Evolutionary conservation across 202 grass and related monocot genomes (phyloP).

Genomic region (Musa balbisiana): DNA sequence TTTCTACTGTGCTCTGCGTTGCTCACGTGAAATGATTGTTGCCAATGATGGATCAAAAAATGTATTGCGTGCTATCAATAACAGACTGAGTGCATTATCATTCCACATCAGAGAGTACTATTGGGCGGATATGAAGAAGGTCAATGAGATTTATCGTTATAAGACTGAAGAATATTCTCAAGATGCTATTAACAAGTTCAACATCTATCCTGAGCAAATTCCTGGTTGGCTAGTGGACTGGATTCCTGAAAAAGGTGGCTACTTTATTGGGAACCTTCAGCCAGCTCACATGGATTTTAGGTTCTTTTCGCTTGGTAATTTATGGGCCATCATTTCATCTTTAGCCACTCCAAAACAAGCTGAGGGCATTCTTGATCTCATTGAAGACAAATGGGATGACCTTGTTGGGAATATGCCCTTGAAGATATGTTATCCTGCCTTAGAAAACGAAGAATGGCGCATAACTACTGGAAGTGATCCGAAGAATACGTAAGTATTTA

Average conservation of each 20-base stretch:
- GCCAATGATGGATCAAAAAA: slow-evolving; percentile 57
- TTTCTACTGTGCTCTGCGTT: slow-evolving; percentile 89
- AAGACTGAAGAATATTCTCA: slow-evolving; percentile 98
- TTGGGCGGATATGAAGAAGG: slow-evolving; percentile 89
- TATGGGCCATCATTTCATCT: slow-evolving; percentile 90
- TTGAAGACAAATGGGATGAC: slow-evolving; percentile 98
- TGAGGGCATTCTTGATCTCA: slow-evolving; percentile 84
- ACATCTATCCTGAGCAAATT: slow-evolving; percentile 97
- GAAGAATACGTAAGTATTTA: slow-evolving; percentile 83
- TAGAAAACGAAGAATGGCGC: slow-evolving; percentile 94
- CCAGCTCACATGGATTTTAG: slow-evolving; percentile 99
- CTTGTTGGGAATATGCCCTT: slow-evolving; percentile 85
- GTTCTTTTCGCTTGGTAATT: slow-evolving; percentile 90
- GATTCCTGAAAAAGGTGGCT: slow-evolving; percentile 91
- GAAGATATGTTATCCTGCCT: slow-evolving; percentile 86
- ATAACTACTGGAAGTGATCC: slow-evolving; percentile 98
- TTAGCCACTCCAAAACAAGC: slow-evolving; percentile 85
- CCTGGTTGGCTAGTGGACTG: slow-evolving; percentile 92
- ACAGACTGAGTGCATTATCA: slow-evolving; percentile 73
- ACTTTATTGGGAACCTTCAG: slow-evolving; percentile 92
- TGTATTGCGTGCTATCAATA: slow-evolving; percentile 79
- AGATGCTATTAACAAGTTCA: slow-evolving; percentile 96
- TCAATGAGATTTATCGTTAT: slow-evolving; percentile 97
- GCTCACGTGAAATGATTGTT: slow-evolving; percentile 80
- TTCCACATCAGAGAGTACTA: slow-evolving; percentile 97